Evolutionary conservation across 345 rosid genomes (phyloP), one percentile per base, ranked within the genome.

Genomic region (Turritis glabra): DNA sequence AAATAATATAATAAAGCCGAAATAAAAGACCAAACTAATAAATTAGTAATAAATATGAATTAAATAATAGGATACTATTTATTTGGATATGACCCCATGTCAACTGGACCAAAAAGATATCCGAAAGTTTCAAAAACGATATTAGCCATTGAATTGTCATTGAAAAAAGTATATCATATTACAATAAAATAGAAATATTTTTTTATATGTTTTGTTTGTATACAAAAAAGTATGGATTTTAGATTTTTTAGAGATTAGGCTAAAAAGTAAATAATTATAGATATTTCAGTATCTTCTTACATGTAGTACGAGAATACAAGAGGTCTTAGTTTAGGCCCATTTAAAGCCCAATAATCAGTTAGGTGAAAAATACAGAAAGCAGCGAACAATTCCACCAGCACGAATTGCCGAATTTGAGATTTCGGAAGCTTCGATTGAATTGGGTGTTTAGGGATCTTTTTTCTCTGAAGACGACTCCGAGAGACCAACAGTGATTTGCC

Each of bases 101-200:
- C 54, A 23, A 54, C 44, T 76, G 65, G 75, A 62, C 80, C 75
- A 50, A 33, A 69, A 68, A 69, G 43, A 38, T 69, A 53, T 32
- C 79, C 13, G 5, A 19, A 62, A 52, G 2, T 51, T 63, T 27
- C 25, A 68, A 33, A 57, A 44, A 57, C 61, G 14, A 72, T 19
- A 62, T 50, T 47, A 48, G 25, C 33, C 26, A 47, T 57, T 46
- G 35, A 21, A 44, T 56, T 56, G 5, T 32, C 59, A 21, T 10
- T 9, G 17, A 9, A 1, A 30, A 2, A 10, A 67, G 7, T 25
- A 37, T 11, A 67, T n/a, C 1, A n/a, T 32, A 22, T 32, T 48
- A 3, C 65, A 14, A 25, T 13, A 12, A 53, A 9, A 35, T 35
- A 41, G 4, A 13, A 12, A 40, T 40, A 38, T 12, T 13, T 40